A percentile compares a stretch with the other conserved stretches of the same genome.
These are phyloP conservation scores for Acidiella bohemica DNA, from an alignment of 495 filamentous ascomycete species.

Conservation along the genomic window DNA sequence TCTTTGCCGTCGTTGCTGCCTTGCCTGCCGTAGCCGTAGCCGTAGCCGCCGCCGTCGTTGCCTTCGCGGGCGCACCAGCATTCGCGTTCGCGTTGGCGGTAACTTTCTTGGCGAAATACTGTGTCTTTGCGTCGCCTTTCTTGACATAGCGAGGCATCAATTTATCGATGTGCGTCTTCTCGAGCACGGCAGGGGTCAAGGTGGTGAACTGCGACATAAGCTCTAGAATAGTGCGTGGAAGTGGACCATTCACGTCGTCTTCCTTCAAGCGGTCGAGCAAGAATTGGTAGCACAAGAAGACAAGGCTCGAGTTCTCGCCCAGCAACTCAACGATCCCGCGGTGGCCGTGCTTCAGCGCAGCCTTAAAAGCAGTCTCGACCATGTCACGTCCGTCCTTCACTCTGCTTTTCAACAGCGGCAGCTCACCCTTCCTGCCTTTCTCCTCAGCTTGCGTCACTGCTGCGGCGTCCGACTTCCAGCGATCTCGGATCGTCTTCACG, in stretches of 20 bases:
- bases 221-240: constrained; percentile 52
- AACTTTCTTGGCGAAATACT: constrained; percentile 43
- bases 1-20: constrained; percentile 33
- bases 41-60: constrained; percentile 27
- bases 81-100: constrained; percentile 44
- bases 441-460: constrained; percentile 45
- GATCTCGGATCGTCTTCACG: constrained; percentile 46
- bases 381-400: constrained; percentile 45
- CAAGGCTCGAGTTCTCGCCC: constrained; percentile 43
- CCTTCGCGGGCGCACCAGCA: too few species aligned
- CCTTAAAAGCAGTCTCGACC: constrained; percentile 45
- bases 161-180: constrained; percentile 54
- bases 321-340: constrained; percentile 50
- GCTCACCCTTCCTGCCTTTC: constrained; percentile 36
- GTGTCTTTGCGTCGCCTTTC: constrained; percentile 50
- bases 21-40: constrained; percentile 18
- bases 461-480: constrained; percentile 46
- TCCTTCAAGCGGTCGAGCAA: constrained; percentile 50
- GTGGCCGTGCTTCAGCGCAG: constrained; percentile 49
- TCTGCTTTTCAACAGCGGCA: constrained; percentile 34
- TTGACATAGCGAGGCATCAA: constrained; percentile 49
- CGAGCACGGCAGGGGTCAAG: constrained; percentile 46
- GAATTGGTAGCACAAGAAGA: constrained; percentile 47
- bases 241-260: constrained; percentile 47
- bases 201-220: constrained; percentile 49